Conservation (phyloP, 2,329 filamentous ascomycete species). For the Botrytis aclada region DNA sequence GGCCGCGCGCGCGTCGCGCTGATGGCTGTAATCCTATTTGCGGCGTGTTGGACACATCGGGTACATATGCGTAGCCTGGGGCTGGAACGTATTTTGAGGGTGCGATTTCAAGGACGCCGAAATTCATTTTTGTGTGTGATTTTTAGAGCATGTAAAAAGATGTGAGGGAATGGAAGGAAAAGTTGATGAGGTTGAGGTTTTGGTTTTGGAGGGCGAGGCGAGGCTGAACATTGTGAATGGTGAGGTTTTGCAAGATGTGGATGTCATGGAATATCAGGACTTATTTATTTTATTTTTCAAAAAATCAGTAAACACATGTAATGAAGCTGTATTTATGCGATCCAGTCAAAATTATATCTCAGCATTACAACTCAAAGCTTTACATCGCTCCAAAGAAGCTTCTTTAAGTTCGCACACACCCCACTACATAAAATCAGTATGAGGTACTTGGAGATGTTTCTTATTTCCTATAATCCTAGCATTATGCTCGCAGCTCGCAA, state of each 20-base stretch:
- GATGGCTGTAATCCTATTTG: conserved; percentile 49
- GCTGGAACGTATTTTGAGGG: conserved; percentile 65
- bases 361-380: neutral
- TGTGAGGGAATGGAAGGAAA: too few species aligned
- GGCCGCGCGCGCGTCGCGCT: conserved; percentile 63
- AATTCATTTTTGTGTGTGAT: conserved; percentile 53
- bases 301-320: neutral
- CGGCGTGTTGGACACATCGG: conserved; percentile 60
- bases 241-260: neutral
- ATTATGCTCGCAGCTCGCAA: neutral
- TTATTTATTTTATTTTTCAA: neutral
- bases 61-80: conserved; percentile 90
- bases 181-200: neutral
- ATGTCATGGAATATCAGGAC: neutral
- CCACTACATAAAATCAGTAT: neutral
- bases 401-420: neutral
- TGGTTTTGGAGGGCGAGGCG: neutral
- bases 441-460: conserved; percentile 6
- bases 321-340: neutral
- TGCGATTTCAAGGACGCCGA: conserved; percentile 80
- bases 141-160: neutral
- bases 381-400: neutral
- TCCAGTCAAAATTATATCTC: neutral
- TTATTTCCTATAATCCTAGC: conserved; percentile 2
- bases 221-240: neutral